These are phyloP conservation scores for Pseudopithomyces maydicus DNA, from an alignment of 2,329 filamentous ascomycete genomes.

Conservation along the genomic window DNA sequence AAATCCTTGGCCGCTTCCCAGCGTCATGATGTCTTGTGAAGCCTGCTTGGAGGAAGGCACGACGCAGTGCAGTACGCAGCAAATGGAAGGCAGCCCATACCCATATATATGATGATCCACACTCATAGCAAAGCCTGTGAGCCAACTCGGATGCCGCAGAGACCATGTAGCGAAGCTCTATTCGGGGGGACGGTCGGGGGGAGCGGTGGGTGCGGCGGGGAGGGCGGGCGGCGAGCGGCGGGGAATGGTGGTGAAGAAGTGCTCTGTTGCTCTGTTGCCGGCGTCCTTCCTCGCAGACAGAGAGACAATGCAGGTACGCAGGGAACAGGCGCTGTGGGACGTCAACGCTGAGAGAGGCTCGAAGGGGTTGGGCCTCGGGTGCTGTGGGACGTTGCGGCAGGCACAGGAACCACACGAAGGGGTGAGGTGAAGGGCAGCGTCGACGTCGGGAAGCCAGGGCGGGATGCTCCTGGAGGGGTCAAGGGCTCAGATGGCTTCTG, in stretches of 20 bases:
- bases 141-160: slow-evolving; percentile 29
- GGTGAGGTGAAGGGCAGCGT: slow-evolving; percentile 26
- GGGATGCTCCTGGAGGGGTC: slow-evolving; percentile 14
- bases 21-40: slow-evolving; percentile 13
- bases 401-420: slow-evolving; percentile 19
- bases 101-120: slow-evolving; percentile 49
- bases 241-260: slow-evolving; percentile 7
- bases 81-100: slow-evolving; percentile 37
- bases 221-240: slow-evolving; percentile 14
- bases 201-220: slow-evolving; percentile 19
- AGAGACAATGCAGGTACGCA: slow-evolving; percentile 23
- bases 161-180: slow-evolving; percentile 36
- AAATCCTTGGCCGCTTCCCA: slow-evolving; percentile 18
- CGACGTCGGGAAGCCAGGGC: slow-evolving; percentile 25
- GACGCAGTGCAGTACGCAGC: slow-evolving; percentile 17
- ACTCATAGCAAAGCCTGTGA: slow-evolving; percentile 46
- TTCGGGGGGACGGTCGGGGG: slow-evolving; percentile 20
- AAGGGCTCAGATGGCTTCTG: slow-evolving; percentile 17
- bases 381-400: slow-evolving; percentile 14
- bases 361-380: slow-evolving; percentile 27
- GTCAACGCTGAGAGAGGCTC: slow-evolving; percentile 25
- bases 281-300: slow-evolving; percentile 22
- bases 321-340: slow-evolving; percentile 35
- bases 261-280: slow-evolving; percentile 27
- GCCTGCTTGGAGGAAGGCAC: slow-evolving; percentile 11